A percentile compares a stretch with the other conserved stretches of the same genome.
These are phyloP conservation scores for Lentinula sp. DNA, from an alignment of 768 basidiomycete genomes.

Conservation along the genomic window DNA sequence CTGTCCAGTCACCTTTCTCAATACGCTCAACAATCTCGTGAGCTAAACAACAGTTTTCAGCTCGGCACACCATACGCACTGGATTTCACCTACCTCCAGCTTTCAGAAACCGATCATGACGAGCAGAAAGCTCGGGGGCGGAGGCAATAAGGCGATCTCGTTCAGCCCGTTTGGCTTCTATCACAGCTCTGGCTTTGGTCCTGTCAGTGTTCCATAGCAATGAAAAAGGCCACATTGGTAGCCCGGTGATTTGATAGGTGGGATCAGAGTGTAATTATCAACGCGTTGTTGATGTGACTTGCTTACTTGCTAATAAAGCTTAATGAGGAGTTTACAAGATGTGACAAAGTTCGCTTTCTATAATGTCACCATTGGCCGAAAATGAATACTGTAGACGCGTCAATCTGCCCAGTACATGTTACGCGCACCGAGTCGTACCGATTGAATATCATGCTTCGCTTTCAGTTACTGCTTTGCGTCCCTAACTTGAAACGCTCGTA, in stretches of 20 bases:
- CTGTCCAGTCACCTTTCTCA: constrained; percentile 35
- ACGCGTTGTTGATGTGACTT: too few relatives aligned
- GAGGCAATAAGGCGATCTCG: background rate
- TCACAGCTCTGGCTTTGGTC: background rate
- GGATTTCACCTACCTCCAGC: background rate
- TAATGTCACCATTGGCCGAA: constrained; percentile 13
- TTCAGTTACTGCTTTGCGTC: too few relatives aligned
- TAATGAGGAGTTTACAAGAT: too few relatives aligned
- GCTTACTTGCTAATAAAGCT: too few relatives aligned
- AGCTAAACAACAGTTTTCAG: constrained; percentile 14
- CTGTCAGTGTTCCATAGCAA: background rate
- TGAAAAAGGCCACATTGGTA: background rate
- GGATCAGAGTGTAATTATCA: background rate
- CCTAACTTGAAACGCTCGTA: too few relatives aligned
- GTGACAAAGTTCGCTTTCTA: too few relatives aligned
- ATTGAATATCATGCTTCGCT: too few relatives aligned
- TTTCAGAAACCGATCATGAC: background rate
- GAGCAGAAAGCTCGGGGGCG: background rate
- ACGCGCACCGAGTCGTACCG: too few relatives aligned
- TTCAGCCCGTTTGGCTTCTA: background rate
- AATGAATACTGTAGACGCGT: too few relatives aligned
- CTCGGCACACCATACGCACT: too few relatives aligned
- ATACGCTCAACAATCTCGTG: constrained; percentile 39
- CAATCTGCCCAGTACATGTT: too few relatives aligned
- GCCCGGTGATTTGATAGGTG: background rate